Conservation (phyloP, 202 grass and related monocot genomes). For the Musa balbisiana region DNA sequence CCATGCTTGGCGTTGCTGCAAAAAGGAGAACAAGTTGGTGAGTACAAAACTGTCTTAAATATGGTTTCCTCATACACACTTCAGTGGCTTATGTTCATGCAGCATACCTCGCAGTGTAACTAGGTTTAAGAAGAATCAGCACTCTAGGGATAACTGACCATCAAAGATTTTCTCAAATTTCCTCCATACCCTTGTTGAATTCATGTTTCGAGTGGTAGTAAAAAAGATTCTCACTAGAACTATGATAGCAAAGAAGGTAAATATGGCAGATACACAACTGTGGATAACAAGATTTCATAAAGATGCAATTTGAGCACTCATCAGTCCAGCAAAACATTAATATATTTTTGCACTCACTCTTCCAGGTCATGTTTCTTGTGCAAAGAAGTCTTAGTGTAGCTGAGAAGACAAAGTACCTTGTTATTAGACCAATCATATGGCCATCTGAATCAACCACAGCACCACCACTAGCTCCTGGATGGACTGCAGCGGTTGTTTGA, state of each 20-base stretch:
- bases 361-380: background rate
- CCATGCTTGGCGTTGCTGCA: constrained; percentile 95
- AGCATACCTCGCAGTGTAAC: background rate
- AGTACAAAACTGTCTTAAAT: background rate
- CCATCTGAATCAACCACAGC: constrained; percentile 68
- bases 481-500: constrained; percentile 89
- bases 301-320: background rate
- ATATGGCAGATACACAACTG: background rate
- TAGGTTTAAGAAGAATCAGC: background rate
- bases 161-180: background rate
- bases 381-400: background rate
- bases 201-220: too few relatives aligned
- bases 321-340: too few relatives aligned
- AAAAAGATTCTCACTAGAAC: too few relatives aligned
- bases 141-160: background rate
- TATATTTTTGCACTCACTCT: background rate
- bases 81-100: background rate
- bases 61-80: background rate
- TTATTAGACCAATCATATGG: constrained; percentile 74
- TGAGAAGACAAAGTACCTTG: constrained; percentile 44
- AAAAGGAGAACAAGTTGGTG: constrained; percentile 6
- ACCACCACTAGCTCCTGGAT: constrained; percentile 86
- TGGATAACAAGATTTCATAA: background rate
- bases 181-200: too few relatives aligned
- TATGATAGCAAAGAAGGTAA: too few relatives aligned